Conservation (phyloP, 2,329 filamentous ascomycete species). For the Xylariaceae sp. region DNA sequence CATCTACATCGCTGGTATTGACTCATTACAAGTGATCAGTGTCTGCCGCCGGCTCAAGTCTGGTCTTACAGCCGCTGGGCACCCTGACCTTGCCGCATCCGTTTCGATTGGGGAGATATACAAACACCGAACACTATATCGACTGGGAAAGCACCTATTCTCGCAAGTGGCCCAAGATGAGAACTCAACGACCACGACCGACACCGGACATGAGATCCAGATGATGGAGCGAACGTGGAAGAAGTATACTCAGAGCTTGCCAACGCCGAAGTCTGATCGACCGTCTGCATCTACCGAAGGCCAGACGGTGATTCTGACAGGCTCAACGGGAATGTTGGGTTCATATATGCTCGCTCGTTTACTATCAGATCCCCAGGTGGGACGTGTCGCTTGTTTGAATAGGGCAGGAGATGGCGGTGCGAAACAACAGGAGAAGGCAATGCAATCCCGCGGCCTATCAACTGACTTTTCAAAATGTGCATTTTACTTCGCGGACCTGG, state of each 20-base stretch:
- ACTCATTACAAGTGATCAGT: slow-evolving; percentile 36
- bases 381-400: slow-evolving; percentile 11
- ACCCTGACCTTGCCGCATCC: not conserved
- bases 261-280: slow-evolving; percentile 12
- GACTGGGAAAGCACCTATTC: slow-evolving; percentile 19
- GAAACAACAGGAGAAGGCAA: slow-evolving; percentile 2
- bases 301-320: slow-evolving; percentile 35
- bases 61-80: not conserved
- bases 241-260: slow-evolving; percentile 29
- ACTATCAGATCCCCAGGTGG: slow-evolving; percentile 20
- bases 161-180: not conserved
- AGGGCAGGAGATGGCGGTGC: slow-evolving; percentile 5
- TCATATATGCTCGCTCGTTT: slow-evolving; percentile 36
- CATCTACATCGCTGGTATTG: slow-evolving; percentile 37
- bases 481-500: slow-evolving; percentile 2
- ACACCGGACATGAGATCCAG: slow-evolving; percentile 4
- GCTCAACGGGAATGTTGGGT: slow-evolving; percentile 36
- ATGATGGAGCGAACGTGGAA: slow-evolving; percentile 13
- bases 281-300: slow-evolving; percentile 17
- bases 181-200: not conserved
- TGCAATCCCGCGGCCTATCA: slow-evolving; percentile 3
- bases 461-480: slow-evolving; percentile 2
- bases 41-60: not conserved
- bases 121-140: slow-evolving; percentile 15
- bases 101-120: slow-evolving; percentile 2